Evolutionary conservation across 2,329 filamentous ascomycete genomes (phyloP).

Genomic region (Pseudopithomyces chartarum): DNA sequence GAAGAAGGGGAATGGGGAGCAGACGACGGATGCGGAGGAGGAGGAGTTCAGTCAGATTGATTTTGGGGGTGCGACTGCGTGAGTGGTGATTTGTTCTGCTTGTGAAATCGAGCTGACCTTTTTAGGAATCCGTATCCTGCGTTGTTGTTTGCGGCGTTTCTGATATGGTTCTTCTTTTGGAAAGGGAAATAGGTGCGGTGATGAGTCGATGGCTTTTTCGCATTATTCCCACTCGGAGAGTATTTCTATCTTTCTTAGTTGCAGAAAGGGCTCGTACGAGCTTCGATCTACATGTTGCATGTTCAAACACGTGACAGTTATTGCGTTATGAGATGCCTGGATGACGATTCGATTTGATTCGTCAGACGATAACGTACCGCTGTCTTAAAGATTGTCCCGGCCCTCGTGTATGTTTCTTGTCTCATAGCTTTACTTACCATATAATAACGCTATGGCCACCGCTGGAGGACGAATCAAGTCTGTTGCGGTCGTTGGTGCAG

Average conservation of each 20-base stretch:
- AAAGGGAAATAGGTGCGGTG: neutral
- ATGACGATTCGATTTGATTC: neutral
- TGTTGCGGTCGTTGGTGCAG: slow-evolving; percentile 39
- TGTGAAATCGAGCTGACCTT: neutral
- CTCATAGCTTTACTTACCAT: neutral
- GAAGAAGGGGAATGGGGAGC: slow-evolving; percentile 9
- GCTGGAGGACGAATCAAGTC: slow-evolving; percentile 2
- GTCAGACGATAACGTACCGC: neutral
- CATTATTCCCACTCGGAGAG: too few species aligned
- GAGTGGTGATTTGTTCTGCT: neutral
- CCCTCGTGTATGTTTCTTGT: too few species aligned
- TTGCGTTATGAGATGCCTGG: neutral
- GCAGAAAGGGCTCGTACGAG: too few species aligned
- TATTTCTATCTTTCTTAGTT: neutral
- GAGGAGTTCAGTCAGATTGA: slow-evolving; percentile 3
- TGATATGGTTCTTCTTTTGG: slow-evolving; percentile 2
- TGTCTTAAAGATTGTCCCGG: too few species aligned
- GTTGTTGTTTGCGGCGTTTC: neutral
- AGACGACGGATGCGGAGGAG: slow-evolving; percentile 4
- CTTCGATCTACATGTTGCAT: neutral
- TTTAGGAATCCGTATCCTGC: neutral
- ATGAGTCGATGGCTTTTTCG: neutral
- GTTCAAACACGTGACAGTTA: neutral
- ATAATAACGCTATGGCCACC: neutral
- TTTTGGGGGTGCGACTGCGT: slow-evolving; percentile 2